Percentiles rank a stretch among this genome's conserved stretches.
Conservation (phyloP, 495 filamentous ascomycete species). For the Clohesyomyces aquaticus region DNA sequence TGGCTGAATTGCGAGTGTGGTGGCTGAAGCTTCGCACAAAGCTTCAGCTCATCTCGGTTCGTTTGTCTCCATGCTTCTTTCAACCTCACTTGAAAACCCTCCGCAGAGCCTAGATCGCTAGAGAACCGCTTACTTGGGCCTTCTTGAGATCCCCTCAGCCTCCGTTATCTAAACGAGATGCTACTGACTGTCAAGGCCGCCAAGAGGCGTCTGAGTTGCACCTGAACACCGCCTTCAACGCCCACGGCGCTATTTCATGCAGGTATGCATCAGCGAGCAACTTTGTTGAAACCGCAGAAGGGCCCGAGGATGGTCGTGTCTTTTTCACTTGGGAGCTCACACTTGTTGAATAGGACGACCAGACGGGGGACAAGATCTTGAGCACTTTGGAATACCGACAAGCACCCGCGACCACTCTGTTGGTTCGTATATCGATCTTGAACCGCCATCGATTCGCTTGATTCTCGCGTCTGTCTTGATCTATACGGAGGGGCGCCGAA, state of each 20-base stretch:
- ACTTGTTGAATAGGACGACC: too few species aligned
- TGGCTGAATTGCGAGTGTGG: neutral
- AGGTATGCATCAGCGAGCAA: too few species aligned
- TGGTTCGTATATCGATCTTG: neutral
- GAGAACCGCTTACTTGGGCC: neutral
- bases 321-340: too few species aligned
- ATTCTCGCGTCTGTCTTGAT: neutral
- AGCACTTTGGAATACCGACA: too few species aligned
- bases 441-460: neutral
- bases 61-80: neutral
- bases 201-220: neutral
- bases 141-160: neutral
- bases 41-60: neutral
- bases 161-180: neutral
- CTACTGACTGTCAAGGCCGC: neutral
- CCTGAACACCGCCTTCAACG: too few species aligned
- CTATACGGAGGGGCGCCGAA: neutral
- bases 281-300: too few species aligned
- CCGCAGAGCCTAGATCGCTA: neutral
- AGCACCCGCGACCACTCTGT: neutral
- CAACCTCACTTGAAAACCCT: neutral
- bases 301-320: too few species aligned
- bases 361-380: too few species aligned
- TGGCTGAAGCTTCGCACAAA: neutral
- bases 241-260: neutral